Conservation (phyloP, 768 basidiomycete species). For the Neoboletus subvelutipes region DNA sequence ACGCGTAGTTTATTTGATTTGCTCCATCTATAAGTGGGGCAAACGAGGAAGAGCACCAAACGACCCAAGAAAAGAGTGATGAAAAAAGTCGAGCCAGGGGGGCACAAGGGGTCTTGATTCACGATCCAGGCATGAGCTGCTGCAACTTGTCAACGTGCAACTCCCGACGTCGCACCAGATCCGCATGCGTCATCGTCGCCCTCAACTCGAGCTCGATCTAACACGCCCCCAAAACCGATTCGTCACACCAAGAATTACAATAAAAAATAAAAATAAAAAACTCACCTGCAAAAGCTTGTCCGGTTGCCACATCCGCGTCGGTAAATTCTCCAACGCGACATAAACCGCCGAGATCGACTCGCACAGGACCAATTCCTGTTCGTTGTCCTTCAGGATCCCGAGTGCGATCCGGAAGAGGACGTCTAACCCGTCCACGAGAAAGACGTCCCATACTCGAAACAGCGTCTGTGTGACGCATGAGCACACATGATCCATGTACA, state of each 20-base stretch:
- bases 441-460: conserved; percentile 95
- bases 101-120: not conserved
- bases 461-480: conserved; percentile 63
- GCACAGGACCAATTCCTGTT: conserved; percentile 79
- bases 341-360: conserved; percentile 89
- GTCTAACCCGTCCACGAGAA: conserved; percentile 90
- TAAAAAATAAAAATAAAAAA: not conserved
- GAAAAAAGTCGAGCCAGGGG: too few relatives aligned
- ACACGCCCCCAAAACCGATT: not conserved
- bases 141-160: conserved; percentile 48
- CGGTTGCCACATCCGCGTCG: conserved; percentile 91
- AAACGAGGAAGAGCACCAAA: not conserved
- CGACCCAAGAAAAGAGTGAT: not conserved
- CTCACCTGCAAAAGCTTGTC: conserved; percentile 85
- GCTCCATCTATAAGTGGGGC: conserved; percentile 10
- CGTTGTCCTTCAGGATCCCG: conserved; percentile 80
- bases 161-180: conserved; percentile 55
- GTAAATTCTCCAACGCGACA: conserved; percentile 83
- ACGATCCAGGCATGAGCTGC: conserved; percentile 37
- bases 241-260: not conserved
- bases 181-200: conserved; percentile 48
- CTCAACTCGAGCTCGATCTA: conserved; percentile 63
- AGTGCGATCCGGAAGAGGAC: conserved; percentile 90
- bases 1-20: conserved; percentile 6
- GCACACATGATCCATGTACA: too few relatives aligned